Conservation (phyloP, 768 basidiomycete species). For the Paxillus ammoniavirescens region DNA sequence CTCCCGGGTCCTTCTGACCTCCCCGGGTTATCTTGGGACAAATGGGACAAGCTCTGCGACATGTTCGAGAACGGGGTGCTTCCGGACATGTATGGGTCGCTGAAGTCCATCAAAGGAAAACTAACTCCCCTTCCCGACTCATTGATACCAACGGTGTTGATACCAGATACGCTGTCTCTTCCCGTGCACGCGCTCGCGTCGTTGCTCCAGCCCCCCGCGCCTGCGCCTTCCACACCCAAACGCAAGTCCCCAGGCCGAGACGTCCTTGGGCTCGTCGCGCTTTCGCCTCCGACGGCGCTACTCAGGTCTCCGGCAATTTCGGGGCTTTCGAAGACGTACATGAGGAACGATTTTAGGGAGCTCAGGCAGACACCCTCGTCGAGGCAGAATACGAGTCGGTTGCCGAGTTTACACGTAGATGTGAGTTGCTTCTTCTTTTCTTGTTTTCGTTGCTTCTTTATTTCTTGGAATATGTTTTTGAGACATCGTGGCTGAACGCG, state of each 20-base stretch:
- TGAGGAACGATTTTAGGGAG: constrained; percentile 79
- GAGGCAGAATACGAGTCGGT: constrained; percentile 80
- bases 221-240: constrained; percentile 54
- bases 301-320: constrained; percentile 71
- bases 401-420: constrained; percentile 84
- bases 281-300: constrained; percentile 69
- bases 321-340: constrained; percentile 80
- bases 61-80: constrained; percentile 28
- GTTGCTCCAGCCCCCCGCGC: constrained; percentile 41
- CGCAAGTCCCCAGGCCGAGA: constrained; percentile 35
- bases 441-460: constrained; percentile 2
- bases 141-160: constrained; percentile 28
- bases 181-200: constrained; percentile 47
- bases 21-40: constrained; percentile 45
- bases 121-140: constrained; percentile 28
- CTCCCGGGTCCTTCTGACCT: constrained; percentile 46
- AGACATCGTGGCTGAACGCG: constrained; percentile 6
- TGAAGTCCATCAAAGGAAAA: constrained; percentile 33
- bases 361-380: constrained; percentile 65
- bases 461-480: not conserved
- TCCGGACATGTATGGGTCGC: constrained; percentile 25
- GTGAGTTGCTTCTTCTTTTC: constrained; percentile 39
- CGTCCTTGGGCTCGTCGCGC: constrained; percentile 59
- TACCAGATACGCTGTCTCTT: constrained; percentile 41
- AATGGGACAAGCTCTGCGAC: constrained; percentile 47